Base-by-base conservation (phyloP, 2,329 filamentous ascomycete species). In the Arachnomyces sp. region DNA sequence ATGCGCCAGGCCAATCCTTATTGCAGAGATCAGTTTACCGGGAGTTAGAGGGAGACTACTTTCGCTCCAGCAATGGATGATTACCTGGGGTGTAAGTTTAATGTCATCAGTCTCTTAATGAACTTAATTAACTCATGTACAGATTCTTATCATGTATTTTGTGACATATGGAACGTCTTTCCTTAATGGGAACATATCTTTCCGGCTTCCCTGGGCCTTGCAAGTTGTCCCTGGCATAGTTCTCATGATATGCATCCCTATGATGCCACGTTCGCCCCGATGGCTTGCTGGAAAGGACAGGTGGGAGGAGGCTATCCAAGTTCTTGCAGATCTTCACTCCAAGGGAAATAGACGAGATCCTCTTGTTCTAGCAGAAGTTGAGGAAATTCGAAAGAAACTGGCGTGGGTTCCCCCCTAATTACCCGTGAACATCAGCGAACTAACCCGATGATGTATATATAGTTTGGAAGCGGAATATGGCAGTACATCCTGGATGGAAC, bases 1-100 rank as follows among this genome's bases (percentile, higher is more conserved):
- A 25, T 25, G 9, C 20, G 9, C 9, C 9, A 25, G 20, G 9
- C 47, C 49, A 2, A 48, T 52, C 25, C 20, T 48, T 18, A 52
- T 49, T 25, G 44, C 46, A 2, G 49, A 45, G 25, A 48, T 47
- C 40, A 47, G 46, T 39, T 34, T 46, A 14, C 47, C 43, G 41
- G 9, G 20, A 25, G 20, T 25, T 25, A 25, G 20, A 25, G 20
- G 20, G 9, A 25, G 46, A 2, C 37, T 82, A 2, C 75, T 84
- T 12, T 74, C 73, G 2, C 61, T 82, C 2, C 79, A 84, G 51
- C 80, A 84, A 55, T 82, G 78, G 76, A 79, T 77, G 18, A 83
- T 84, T 32, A 82, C 79, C 2, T 81, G 78, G 76, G 80, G 79
- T 35, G 81, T 83, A 39, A 36, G 45, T 42, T 53, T 82, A 12